Evolutionary conservation across 192 early-diverging fungal species (phyloP).

Genomic region (Coemansia sp.): DNA sequence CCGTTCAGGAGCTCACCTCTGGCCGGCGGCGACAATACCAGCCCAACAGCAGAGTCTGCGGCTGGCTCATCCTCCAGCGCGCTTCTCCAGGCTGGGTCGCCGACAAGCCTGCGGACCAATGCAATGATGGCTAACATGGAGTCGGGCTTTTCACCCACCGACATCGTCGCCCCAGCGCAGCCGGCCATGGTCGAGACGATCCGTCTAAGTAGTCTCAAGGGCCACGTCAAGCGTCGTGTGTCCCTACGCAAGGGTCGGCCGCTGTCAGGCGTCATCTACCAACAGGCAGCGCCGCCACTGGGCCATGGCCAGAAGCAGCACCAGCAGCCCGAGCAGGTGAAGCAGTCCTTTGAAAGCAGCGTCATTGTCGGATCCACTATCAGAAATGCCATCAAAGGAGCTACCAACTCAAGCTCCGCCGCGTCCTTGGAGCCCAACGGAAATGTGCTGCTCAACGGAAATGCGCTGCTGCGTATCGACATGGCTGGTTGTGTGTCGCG

Average conservation of each 20-base stretch:
- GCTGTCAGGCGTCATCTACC: slow-evolving; percentile 47
- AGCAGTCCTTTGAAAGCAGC: slow-evolving; percentile 3
- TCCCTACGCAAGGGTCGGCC: slow-evolving; percentile 48
- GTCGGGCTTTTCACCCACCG: slow-evolving; percentile 18
- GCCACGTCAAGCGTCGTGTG: slow-evolving; percentile 45
- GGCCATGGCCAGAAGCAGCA: not conserved
- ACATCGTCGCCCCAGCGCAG: slow-evolving; percentile 28
- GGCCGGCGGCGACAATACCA: slow-evolving; percentile 8
- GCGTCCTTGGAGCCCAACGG: not conserved
- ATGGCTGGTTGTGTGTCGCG: slow-evolving; percentile 71
- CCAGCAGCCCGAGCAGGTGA: not conserved
- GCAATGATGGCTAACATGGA: slow-evolving; percentile 3
- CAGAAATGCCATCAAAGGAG: not conserved
- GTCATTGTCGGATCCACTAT: not conserved
- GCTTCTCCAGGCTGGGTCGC: slow-evolving; percentile 11
- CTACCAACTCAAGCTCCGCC: not conserved
- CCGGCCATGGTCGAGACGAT: slow-evolving; percentile 43
- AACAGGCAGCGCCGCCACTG: not conserved
- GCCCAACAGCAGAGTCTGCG: not conserved
- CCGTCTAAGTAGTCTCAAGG: slow-evolving; percentile 42
- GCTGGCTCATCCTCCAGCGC: slow-evolving; percentile 6
- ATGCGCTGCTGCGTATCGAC: slow-evolving; percentile 52
- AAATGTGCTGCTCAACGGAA: slow-evolving; percentile 6
- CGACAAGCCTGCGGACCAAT: slow-evolving; percentile 17
- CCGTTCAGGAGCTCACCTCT: slow-evolving; percentile 37